Conservation (phyloP, 192 early-diverging fungal genomes). For the Pilobolus umbonatus region DNA sequence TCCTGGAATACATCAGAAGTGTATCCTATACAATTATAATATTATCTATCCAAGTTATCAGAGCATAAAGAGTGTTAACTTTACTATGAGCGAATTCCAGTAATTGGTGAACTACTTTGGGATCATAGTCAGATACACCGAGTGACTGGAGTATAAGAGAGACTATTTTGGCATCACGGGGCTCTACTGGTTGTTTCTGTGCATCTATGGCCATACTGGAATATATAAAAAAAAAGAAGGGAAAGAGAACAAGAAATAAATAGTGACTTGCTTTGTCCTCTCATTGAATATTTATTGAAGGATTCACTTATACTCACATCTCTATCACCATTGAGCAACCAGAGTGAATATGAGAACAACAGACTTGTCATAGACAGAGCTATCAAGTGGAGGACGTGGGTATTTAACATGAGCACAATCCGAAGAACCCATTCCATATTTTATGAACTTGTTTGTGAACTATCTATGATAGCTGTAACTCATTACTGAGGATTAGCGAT, state of each 20-base stretch:
- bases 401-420: too few relatives aligned
- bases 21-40: conserved; percentile 55
- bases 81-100: conserved; percentile 90
- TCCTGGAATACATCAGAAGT: conserved; percentile 90
- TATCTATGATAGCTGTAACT: too few relatives aligned
- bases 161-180: conserved; percentile 67
- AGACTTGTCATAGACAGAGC: too few relatives aligned
- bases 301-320: too few relatives aligned
- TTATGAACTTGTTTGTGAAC: too few relatives aligned
- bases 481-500: too few relatives aligned
- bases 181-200: conserved; percentile 20
- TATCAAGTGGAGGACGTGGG: too few relatives aligned
- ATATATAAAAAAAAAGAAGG: background rate
- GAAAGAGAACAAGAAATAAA: background rate
- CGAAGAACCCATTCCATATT: too few relatives aligned
- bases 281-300: too few relatives aligned
- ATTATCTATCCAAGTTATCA: background rate
- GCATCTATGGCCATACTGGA: conserved; percentile 15
- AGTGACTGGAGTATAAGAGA: conserved; percentile 80
- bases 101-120: conserved; percentile 84
- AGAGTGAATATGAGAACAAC: too few relatives aligned
- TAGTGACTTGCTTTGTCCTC: too few relatives aligned
- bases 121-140: conserved; percentile 85
- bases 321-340: too few relatives aligned
- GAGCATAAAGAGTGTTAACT: conserved; percentile 6